Conservation (phyloP, 2,329 filamentous ascomycete genomes). For the Verticillium dahliae region DNA sequence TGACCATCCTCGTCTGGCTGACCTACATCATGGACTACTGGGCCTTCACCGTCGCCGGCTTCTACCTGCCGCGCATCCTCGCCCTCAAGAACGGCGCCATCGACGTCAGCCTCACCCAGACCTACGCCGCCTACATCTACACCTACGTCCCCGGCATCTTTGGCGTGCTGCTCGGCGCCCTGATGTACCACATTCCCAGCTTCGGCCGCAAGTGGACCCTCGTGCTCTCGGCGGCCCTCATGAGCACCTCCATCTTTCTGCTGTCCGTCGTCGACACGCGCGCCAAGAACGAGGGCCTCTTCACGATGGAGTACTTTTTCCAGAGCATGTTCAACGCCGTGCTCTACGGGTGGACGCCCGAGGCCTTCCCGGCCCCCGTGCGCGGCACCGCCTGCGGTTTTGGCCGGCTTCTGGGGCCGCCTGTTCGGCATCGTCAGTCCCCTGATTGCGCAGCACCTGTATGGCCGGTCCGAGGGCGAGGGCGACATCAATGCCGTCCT, state of each 20-base stretch:
- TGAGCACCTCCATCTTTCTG: constrained; percentile 18
- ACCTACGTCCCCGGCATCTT: constrained; percentile 46
- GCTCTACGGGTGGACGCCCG: constrained; percentile 11
- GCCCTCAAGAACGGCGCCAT: constrained; percentile 42
- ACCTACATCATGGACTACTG: constrained; percentile 32
- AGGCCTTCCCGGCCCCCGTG: constrained; percentile 33
- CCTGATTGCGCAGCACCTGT: constrained; percentile 42
- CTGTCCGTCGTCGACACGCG: constrained; percentile 17
- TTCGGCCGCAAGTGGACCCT: constrained; percentile 19
- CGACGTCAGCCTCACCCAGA: constrained; percentile 33
- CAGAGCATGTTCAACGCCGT: constrained; percentile 16
- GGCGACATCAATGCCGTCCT: constrained; percentile 41
- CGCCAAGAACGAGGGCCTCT: constrained; percentile 18
- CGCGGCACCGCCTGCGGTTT: constrained; percentile 44
- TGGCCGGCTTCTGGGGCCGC: constrained; percentile 53
- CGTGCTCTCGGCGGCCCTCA: constrained; percentile 16
- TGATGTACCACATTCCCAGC: constrained; percentile 36
- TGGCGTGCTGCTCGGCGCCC: constrained; percentile 40
- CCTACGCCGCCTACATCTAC: constrained; percentile 47
- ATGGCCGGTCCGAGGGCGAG: constrained; percentile 19
- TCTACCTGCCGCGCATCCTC: constrained; percentile 41
- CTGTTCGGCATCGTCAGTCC: constrained; percentile 53
- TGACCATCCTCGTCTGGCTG: constrained; percentile 27
- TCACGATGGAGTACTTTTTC: constrained; percentile 22
- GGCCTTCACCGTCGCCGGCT: constrained; percentile 29